Evolutionary conservation across 148 eudicot species (phyloP).

Genomic region (Rhododendron griersonianum): DNA sequence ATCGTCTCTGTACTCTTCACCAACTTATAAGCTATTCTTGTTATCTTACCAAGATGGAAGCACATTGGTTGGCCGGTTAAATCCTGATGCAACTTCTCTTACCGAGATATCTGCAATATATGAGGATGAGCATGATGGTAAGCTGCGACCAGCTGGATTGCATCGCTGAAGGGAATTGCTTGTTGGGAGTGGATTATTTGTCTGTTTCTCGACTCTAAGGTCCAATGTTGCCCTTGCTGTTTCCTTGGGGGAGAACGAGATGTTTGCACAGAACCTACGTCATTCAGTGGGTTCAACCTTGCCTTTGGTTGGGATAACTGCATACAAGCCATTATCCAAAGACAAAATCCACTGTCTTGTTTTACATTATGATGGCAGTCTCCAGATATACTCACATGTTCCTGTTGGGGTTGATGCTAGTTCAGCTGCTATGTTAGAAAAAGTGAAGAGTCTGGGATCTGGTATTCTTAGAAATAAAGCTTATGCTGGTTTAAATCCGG

Average conservation of each 20-base stretch:
- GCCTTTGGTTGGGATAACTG: slow-evolving; percentile 87
- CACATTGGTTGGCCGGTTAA: slow-evolving; percentile 70
- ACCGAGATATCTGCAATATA: slow-evolving; percentile 55
- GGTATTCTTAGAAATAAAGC: slow-evolving; percentile 80
- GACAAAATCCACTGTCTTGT: slow-evolving; percentile 90
- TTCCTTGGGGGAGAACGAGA: slow-evolving; percentile 64
- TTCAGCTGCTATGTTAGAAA: slow-evolving; percentile 54
- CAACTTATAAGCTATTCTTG: slow-evolving; percentile 71
- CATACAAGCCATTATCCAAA: slow-evolving; percentile 86
- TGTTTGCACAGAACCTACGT: slow-evolving; percentile 73
- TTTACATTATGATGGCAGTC: slow-evolving; percentile 98
- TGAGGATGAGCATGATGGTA: slow-evolving; percentile 82
- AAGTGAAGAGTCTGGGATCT: slow-evolving; percentile 81
- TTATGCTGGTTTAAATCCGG: slow-evolving; percentile 80
- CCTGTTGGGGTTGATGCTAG: slow-evolving; percentile 67
- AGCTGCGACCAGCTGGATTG: slow-evolving; percentile 75
- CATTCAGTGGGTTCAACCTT: slow-evolving; percentile 84
- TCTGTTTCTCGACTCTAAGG: slow-evolving; percentile 81
- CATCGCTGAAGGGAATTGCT: slow-evolving; percentile 89
- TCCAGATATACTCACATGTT: slow-evolving; percentile 83
- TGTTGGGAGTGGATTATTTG: slow-evolving; percentile 75
- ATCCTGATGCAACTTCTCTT: slow-evolving; percentile 58
- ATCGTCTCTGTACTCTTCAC: slow-evolving; percentile 73
- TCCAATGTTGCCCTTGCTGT: slow-evolving; percentile 74
- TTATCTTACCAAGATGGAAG: slow-evolving; percentile 93